These are phyloP conservation scores for Lentinula sp. DNA, from an alignment of 768 basidiomycete species.

Conservation along the genomic window DNA sequence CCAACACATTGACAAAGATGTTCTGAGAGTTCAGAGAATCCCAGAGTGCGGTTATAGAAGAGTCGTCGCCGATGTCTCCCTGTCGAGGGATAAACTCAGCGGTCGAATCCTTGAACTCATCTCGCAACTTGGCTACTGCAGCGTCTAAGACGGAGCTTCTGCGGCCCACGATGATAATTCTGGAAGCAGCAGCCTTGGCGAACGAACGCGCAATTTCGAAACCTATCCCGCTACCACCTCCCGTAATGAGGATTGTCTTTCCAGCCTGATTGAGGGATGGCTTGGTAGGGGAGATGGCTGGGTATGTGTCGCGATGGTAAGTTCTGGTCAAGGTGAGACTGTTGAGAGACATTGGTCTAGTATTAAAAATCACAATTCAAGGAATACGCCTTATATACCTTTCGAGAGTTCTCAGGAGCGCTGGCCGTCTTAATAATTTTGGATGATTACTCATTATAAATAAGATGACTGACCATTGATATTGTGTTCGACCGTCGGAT, in stretches of 20 bases:
- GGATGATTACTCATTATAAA: no score
- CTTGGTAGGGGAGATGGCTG: not conserved
- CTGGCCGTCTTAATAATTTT: no score
- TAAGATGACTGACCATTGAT: no score
- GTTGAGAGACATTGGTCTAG: not conserved
- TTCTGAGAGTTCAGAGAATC: not conserved
- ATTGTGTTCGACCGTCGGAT: no score
- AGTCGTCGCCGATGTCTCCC: not conserved
- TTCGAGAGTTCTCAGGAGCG: no score
- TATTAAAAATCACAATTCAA: not conserved
- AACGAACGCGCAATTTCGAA: conserved; percentile 1
- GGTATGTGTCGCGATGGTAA: not conserved
- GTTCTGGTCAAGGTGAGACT: not conserved
- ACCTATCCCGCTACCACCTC: not conserved
- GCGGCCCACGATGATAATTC: not conserved
- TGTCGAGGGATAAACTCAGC: not conserved
- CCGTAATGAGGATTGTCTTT: not conserved
- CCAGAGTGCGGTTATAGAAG: not conserved
- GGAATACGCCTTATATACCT: not conserved
- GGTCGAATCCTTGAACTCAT: not conserved
- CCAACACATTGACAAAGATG: not conserved
- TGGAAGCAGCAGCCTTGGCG: not conserved
- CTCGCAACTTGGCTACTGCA: not conserved
- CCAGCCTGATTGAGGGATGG: not conserved
- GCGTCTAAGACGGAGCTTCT: not conserved